These are phyloP conservation scores for Aspergillus viridinutans DNA, from an alignment of 2,329 filamentous ascomycete species.

Conservation along the genomic window DNA sequence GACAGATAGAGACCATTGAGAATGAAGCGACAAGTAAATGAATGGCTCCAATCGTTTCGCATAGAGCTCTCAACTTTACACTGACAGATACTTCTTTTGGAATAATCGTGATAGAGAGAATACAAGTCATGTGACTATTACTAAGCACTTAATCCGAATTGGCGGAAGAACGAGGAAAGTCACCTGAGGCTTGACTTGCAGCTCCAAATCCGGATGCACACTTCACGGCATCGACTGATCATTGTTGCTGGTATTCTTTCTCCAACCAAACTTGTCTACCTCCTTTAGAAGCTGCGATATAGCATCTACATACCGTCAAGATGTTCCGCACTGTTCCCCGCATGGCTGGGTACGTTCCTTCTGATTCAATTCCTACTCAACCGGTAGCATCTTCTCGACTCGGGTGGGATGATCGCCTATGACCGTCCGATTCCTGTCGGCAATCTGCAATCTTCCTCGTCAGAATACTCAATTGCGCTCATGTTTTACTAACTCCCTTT, in stretches of 20 bases:
- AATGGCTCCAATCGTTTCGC: neutral
- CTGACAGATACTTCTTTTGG: constrained; percentile 4
- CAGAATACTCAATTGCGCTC: neutral
- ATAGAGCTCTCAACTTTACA: neutral
- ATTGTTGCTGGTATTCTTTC: constrained; percentile 16
- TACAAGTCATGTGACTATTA: constrained; percentile 15
- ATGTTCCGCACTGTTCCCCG: constrained; percentile 43
- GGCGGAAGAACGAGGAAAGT: constrained; percentile 29
- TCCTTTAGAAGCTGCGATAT: constrained; percentile 21
- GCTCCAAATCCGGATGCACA: constrained; percentile 22
- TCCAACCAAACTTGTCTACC: constrained; percentile 23
- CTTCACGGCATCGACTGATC: constrained; percentile 26
- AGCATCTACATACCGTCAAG: constrained; percentile 28
- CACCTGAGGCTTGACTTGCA: constrained; percentile 24
- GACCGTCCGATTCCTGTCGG: neutral
- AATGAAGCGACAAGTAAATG: neutral
- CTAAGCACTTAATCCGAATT: constrained; percentile 20
- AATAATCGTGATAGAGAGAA: neutral
- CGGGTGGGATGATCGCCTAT: neutral
- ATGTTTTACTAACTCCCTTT: constrained; percentile 15
- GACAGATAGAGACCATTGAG: constrained; percentile 1
- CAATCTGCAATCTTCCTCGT: constrained; percentile 16
- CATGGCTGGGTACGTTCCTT: constrained; percentile 38
- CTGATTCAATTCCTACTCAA: constrained; percentile 14
- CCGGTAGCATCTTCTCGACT: constrained; percentile 3